Base-by-base conservation (phyloP, 208 protist species). In the Crithidia expoeki region DNA sequence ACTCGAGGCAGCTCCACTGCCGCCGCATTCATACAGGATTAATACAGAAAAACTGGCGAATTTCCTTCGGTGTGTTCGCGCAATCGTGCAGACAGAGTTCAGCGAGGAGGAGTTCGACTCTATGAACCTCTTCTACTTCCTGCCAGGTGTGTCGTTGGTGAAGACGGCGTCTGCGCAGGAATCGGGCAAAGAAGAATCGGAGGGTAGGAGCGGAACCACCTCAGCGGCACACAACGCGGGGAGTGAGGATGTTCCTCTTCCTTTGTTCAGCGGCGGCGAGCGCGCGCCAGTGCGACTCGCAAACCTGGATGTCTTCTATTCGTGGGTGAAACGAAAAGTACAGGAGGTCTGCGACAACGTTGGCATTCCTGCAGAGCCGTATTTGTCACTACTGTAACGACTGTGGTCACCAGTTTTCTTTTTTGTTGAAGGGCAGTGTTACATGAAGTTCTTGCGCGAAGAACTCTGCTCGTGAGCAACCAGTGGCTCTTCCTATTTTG, bases 101-200 rank as follows among this genome's bases (percentile, higher is more conserved):
- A 83, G 71, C 14, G 79, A 85, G 16, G 68, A 63, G 17, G 85
- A 87, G 57, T 84, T 91, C 64, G 74, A 87, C 42, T 72, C 58
- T 14, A 38, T 83, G 58, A 70, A 67, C 16, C 63, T 91, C 36
- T 72, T 65, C 4, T 91, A 85, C 67, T 78, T 79, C 46, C 75
- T 91, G 14, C 85, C 85, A 49, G 85, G 85, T 16, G 76, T 91
- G 33, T 68, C 74, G 23, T 34, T 73, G n/a, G 49, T 36, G 19
- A 66, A 36, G 40, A 21, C 58, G 25, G 10, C 52, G 7, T 6
- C 36, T 14, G 30, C 19, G 16, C 14, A 9, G 1, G 36, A 49
- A 9, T 32, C 52, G 56, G 49, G 44, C 7, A 30, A 10, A 14
- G 57, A 19, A 4, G 57, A 38, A 4, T 38, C 21, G 60, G 11